Percentiles rank a stretch among this genome's conserved stretches.
Conservation (phyloP, 129 eudicot genomes). For the Flaveria sonorensis region DNA sequence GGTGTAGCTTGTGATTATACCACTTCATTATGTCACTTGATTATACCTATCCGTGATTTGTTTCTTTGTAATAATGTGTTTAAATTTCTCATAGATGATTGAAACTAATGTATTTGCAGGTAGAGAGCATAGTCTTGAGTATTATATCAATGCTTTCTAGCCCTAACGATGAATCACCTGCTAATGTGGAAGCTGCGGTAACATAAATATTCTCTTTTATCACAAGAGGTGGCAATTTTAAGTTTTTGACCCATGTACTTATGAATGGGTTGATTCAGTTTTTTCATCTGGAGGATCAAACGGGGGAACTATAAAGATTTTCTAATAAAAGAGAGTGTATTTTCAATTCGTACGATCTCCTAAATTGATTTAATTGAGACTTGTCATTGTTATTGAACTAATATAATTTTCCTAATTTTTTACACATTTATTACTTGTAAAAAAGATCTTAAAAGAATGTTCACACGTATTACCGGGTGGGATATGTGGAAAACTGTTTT, state of each 20-base stretch:
- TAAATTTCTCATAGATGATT: not conserved
- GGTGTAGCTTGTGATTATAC: not conserved
- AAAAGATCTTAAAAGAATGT: not conserved
- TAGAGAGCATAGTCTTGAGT: conserved; percentile 81
- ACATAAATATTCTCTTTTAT: not conserved
- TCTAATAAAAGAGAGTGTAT: not conserved
- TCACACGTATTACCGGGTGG: not conserved
- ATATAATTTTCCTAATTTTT: not conserved
- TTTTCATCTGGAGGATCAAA: not conserved
- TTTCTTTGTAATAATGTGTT: not conserved
- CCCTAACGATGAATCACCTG: conserved; percentile 84
- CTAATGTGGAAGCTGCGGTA: conserved; percentile 95
- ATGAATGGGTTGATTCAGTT: not conserved
- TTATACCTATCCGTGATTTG: not conserved
- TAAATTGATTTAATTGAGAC: not conserved
- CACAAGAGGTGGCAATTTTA: not conserved
- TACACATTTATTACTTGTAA: not conserved
- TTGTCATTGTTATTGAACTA: not conserved
- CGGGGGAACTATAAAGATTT: not conserved
- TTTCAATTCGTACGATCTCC: not conserved
- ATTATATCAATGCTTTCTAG: conserved; percentile 80
- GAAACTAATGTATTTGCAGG: conserved; percentile 41
- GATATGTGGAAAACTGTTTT: too few species aligned
- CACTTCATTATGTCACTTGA: not conserved
- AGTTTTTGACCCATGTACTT: not conserved